Base-by-base conservation (phyloP, 768 basidiomycete species). In the Gelatoporia subvermispora region DNA sequence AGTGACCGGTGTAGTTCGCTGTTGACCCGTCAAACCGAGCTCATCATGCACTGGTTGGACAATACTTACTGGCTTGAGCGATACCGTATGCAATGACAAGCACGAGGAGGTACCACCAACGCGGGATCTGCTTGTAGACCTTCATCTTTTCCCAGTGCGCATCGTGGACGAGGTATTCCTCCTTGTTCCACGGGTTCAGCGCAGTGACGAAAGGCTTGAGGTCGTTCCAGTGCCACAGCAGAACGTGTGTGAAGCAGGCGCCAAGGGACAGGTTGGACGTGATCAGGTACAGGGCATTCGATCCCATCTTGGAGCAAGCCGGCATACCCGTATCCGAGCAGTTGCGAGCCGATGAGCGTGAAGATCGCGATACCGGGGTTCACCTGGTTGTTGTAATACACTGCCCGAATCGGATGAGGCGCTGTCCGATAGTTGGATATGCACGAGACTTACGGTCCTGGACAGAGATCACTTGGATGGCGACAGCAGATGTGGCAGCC, bases 81-180 rank as follows among this genome's bases (percentile, higher is more conserved):
- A 79, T 76, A 1, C 70, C 65, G 50, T 79, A 73, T 11, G 72
- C 72, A 22, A 50, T 65, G 17, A 68, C 47, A 36, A 77, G 74
- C 18, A 72, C 65, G 3, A 65, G 55, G 40, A 72, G 60, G 58
- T 75, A 78, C 77, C 77, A 78, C 72, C 72, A 75, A 61, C 72
- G 70, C 2, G 75, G 75, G 3, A n/a, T n/a, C n/a, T n/a, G n/a
- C n/a, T n/a, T n/a, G n/a, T n/a, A n/a, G n/a, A n/a, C n/a, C n/a
- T n/a, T 72, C 78, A 83, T 81, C 60, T 81, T 75, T 20, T 65
- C 69, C 28, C 74, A 73, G 59, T 83, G 82, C 22, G 47, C 24
- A 34, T 61, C 58, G 45, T 60, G 45, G 21, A 57, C 52, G 35
- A 59, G 48, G 31, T 36, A 36, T 39, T 43, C 18, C 22, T 45